Conservation (phyloP, 257 asterid species). For the Solanum tarapatanum region DNA sequence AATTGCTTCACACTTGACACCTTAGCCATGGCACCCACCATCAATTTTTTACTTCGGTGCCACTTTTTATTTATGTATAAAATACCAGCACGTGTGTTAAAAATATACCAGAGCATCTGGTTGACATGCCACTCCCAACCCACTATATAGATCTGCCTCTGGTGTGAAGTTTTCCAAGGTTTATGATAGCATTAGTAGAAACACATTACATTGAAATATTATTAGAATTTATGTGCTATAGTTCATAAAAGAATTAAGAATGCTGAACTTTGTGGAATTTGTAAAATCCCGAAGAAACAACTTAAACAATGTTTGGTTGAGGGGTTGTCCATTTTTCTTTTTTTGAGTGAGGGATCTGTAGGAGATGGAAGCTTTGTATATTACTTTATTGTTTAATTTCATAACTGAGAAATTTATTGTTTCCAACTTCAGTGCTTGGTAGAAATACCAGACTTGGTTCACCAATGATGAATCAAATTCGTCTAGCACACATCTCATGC, state of each 20-base stretch:
- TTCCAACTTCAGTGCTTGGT: not conserved
- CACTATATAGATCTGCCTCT: not conserved
- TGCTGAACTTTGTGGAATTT: not conserved
- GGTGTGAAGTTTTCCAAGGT: not conserved
- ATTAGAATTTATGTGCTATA: not conserved
- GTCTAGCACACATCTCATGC: not conserved
- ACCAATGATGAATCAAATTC: not conserved
- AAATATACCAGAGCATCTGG: not conserved
- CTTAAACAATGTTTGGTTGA: not conserved
- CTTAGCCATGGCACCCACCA: not conserved
- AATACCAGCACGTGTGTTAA: not conserved
- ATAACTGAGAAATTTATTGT: not conserved
- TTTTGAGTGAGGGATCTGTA: not conserved
- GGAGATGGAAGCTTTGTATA: not conserved
- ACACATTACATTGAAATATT: not conserved
- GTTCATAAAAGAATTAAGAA: not conserved
- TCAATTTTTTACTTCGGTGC: not conserved
- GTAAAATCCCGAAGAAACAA: not conserved
- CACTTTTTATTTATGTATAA: not conserved
- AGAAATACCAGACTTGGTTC: not conserved
- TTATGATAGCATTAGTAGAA: not conserved
- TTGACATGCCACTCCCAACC: not conserved
- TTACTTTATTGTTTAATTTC: not conserved
- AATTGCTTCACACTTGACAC: not conserved
- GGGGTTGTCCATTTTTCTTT: not conserved